Base-by-base conservation (phyloP, 768 basidiomycete genomes). In the Pleurotus salmoneostramineus region DNA sequence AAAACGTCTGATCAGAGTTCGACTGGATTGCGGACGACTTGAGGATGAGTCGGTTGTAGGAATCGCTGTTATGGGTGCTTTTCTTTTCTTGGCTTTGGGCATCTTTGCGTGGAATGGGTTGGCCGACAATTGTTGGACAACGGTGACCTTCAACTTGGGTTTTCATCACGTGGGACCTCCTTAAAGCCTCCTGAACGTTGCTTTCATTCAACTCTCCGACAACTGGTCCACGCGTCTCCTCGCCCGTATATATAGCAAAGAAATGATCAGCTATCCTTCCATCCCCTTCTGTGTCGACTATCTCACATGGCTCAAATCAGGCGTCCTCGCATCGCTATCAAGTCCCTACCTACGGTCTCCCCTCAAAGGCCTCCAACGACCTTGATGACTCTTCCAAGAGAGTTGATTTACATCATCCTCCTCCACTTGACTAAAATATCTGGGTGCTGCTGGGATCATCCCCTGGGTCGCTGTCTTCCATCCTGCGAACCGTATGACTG, bases 1-100 rank as follows among this genome's bases (percentile, higher is more conserved):
- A 65, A 89, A 97, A 58, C 74, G 78, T 42, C 91, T 85, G 64
- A 97, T 96, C 61, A 87, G 72, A 6, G 81, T 79, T 59, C 92
- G 83, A 46, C 85, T 91, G 21, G 84, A 79, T 60, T 81, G 75
- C 0, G 84, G 78, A 58, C 76, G 85, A 61, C 74, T 79, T 21
- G 85, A 83, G 6, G 76, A 72, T 33, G 58, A 60, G 8, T 61
- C 59, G 44, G 62, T 60, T 14, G 50, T 60, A 7, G 33, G 56
- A 10, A 61, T 59, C 33, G 58, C 40, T 1, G 81, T 83, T 14
- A 83, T 64, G 1, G 82, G 80, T 12, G 59, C 61, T 60, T 82
- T 83, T 61, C 74, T 74, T 65, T 74, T 82, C 57, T 69, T 71
- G 33, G 63, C 58, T 65, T 71, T 80, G 35, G 72, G 69, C 82